These are phyloP conservation scores for Lactarius hatsudake DNA, from an alignment of 768 basidiomycete genomes.

Conservation along the genomic window DNA sequence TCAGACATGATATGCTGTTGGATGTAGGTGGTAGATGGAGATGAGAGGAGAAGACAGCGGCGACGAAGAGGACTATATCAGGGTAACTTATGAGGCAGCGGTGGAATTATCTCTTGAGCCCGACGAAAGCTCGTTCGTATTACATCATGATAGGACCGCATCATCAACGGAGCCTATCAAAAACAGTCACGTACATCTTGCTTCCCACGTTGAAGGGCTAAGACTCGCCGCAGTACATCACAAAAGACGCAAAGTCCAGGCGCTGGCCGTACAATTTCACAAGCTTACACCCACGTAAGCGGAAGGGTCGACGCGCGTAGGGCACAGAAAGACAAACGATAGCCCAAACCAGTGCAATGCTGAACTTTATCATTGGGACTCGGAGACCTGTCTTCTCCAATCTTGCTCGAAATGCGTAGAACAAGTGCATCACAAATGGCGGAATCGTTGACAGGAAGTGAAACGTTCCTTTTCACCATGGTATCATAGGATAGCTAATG, in stretches of 20 bases:
- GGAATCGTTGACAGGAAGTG: background rate
- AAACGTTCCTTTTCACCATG: background rate
- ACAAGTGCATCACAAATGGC: too few species aligned
- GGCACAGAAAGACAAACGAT: background rate
- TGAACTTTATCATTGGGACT: background rate
- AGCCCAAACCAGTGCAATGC: background rate
- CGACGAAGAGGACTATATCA: background rate
- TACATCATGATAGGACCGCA: background rate
- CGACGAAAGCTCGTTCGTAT: background rate
- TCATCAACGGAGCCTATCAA: too few species aligned
- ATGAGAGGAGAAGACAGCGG: background rate
- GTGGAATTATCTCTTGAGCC: background rate
- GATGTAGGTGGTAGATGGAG: background rate
- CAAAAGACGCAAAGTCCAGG: background rate
- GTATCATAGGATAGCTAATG: background rate
- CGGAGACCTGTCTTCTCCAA: background rate
- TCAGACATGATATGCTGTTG: background rate
- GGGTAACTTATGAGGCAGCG: background rate
- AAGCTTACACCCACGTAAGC: background rate
- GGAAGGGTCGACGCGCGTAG: background rate
- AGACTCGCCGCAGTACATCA: background rate
- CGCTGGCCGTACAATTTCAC: background rate
- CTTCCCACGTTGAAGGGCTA: background rate
- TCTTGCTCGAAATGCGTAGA: background rate
- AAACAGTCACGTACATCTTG: background rate